Conservation (phyloP, 345 rosid species). For the Viola odorata region DNA sequence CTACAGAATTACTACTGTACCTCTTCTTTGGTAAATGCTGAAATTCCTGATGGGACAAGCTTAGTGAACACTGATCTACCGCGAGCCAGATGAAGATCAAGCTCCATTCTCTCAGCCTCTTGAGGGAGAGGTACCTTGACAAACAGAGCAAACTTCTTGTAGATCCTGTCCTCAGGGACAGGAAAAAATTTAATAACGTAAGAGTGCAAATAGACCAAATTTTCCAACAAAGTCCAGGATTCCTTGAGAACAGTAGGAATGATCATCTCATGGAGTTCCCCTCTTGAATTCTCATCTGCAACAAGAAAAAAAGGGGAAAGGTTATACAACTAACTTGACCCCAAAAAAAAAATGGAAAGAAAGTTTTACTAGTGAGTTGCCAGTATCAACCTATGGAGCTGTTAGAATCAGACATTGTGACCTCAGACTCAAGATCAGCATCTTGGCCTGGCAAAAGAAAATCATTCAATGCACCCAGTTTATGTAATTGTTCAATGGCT, state of each 20-base stretch:
- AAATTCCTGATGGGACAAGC: slow-evolving; percentile 45
- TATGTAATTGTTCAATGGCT: slow-evolving; percentile 78
- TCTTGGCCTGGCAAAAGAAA: slow-evolving; percentile 51
- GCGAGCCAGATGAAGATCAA: slow-evolving; percentile 83
- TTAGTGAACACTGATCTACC: slow-evolving; percentile 64
- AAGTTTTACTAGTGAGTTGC: slow-evolving; percentile 5
- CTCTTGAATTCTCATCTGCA: slow-evolving; percentile 51
- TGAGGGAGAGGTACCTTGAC: slow-evolving; percentile 63
- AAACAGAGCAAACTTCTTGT: slow-evolving; percentile 73
- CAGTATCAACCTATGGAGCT: slow-evolving; percentile 47
- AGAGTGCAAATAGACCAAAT: slow-evolving; percentile 33
- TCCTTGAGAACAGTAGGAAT: slow-evolving; percentile 57
- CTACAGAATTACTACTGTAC: slow-evolving; percentile 29
- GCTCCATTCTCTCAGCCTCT: slow-evolving; percentile 70
- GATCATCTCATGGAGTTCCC: slow-evolving; percentile 70
- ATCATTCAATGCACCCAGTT: slow-evolving; percentile 62
- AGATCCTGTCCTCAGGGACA: slow-evolving; percentile 65
- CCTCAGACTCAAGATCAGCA: slow-evolving; percentile 32
- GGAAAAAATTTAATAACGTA: slow-evolving; percentile 65
- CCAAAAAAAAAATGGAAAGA: slow-evolving; percentile 9
- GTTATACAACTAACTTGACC: not conserved
- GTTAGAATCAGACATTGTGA: slow-evolving; percentile 29
- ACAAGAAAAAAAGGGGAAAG: slow-evolving; percentile 30
- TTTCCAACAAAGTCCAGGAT: slow-evolving; percentile 42
- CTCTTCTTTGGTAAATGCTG: slow-evolving; percentile 48